Base-by-base conservation (phyloP, 2,329 filamentous ascomycete species). In the Hypoxylon rubiginosum region DNA sequence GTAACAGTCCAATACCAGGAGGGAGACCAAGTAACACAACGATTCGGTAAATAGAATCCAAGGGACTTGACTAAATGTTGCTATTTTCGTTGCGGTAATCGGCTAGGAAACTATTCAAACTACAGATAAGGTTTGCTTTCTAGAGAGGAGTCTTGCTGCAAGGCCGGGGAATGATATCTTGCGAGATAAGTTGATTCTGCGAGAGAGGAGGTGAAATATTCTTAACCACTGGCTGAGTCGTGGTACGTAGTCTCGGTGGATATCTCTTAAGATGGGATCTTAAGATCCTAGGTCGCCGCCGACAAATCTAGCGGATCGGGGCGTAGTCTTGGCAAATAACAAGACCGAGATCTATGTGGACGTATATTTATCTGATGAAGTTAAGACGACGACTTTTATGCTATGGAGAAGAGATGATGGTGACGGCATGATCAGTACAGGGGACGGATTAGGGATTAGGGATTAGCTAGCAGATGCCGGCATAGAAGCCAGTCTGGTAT, bases 21-120 rank as follows among this genome's bases (percentile, higher is more conserved):
- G 56, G 56, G 61, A 62, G 58, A 64, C 51, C 64, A 63, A 71
- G 62, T 45, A 41, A 65, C 24, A 51, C 17, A 45, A 50, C 24
- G 19, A 13, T 30, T 63, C 52, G 52, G 49, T 53, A 43, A 50
- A 7, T n/a, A 26, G 34, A 15, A 39, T 39, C 55, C 26, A 36
- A 34, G 53, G 51, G 15, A 54, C 34, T 48, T n/a, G 17, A 10
- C 21, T 46, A 52, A 51, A 58, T 43, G 41, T 53, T 55, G 56
- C 58, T 54, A 55, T 50, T 57, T 54, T 53, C 34, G 39, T 21
- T 26, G 26, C 55, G 17, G 36, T 46, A 30, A 26, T 46, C 21
- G 45, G 36, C 48, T 7, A 49, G n/a, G 15, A 50, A 17, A 13
- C 4, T 39, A 5, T 15, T 39, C 36, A 21, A 39, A 28, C 34